Percentiles rank a stretch among this genome's conserved stretches.
These are phyloP conservation scores for Blepharisma japonicum DNA, from an alignment of 73 alveolate genomes.

Conservation along the genomic window DNA sequence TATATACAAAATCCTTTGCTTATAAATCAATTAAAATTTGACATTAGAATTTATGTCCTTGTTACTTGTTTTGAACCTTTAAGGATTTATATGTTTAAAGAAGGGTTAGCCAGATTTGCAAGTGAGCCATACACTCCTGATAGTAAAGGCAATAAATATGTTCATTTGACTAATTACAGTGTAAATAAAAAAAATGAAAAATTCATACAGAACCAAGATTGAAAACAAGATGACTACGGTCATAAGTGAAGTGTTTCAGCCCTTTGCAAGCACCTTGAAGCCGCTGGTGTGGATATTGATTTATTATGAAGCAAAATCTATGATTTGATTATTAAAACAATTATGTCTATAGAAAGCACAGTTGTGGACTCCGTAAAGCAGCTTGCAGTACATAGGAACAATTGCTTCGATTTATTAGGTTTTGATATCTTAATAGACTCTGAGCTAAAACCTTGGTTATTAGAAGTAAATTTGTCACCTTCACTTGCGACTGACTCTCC, in stretches of 20 bases:
- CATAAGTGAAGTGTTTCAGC: constrained; percentile 77
- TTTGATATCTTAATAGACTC: constrained; percentile 77
- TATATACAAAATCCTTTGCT: constrained; percentile 79
- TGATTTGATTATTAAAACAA: constrained; percentile 70
- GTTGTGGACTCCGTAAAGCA: constrained; percentile 64
- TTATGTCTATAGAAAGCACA: constrained; percentile 60
- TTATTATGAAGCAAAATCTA: constrained; percentile 75
- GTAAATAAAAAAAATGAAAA: constrained; percentile 80
- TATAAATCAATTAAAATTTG: constrained; percentile 81
- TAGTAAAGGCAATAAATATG: constrained; percentile 62
- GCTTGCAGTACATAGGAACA: constrained; percentile 60
- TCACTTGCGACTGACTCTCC: constrained; percentile 81
- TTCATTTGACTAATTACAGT: constrained; percentile 79
- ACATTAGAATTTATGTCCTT: constrained; percentile 72
- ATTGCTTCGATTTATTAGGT: constrained; percentile 82
- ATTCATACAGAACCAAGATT: constrained; percentile 60
- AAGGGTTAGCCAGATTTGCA: constrained; percentile 81
- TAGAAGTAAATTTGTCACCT: constrained; percentile 87
- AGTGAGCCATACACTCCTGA: constrained; percentile 69
- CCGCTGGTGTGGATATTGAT: constrained; percentile 63
- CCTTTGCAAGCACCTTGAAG: constrained; percentile 69
- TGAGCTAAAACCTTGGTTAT: constrained; percentile 84
- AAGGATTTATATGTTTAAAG: constrained; percentile 72
- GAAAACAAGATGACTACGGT: constrained; percentile 76
- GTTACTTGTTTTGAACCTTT: constrained; percentile 79